Conservation (phyloP, 1,284 basidiomycete genomes). For the Apiotrichum sp. region DNA sequence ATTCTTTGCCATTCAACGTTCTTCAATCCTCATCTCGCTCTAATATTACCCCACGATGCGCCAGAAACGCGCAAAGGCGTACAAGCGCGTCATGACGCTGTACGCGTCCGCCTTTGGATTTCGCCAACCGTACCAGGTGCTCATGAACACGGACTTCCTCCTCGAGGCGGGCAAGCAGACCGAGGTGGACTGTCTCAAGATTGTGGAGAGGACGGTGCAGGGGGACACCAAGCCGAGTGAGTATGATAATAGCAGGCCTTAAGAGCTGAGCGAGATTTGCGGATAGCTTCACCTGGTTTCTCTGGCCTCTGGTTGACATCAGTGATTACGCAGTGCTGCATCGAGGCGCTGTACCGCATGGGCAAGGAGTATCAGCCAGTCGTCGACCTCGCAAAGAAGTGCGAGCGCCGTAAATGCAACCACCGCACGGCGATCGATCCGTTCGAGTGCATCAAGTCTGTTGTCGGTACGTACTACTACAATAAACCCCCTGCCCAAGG, state of each 20-base stretch:
- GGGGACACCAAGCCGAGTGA: slow-evolving; percentile 81
- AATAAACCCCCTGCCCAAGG: too few species aligned
- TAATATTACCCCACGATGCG: slow-evolving; percentile 56
- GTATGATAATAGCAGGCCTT: slow-evolving; percentile 35
- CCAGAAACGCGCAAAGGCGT: slow-evolving; percentile 85
- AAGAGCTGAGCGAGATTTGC: too few species aligned
- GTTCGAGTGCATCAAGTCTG: slow-evolving; percentile 72
- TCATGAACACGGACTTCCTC: slow-evolving; percentile 81
- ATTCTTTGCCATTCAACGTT: too few species aligned
- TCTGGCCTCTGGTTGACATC: not conserved
- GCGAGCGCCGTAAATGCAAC: slow-evolving; percentile 90
- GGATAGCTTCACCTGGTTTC: too few species aligned
- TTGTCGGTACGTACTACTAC: slow-evolving; percentile 60
- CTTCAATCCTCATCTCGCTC: too few species aligned
- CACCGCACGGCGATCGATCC: slow-evolving; percentile 74
- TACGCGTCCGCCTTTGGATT: slow-evolving; percentile 82
- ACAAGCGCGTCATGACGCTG: slow-evolving; percentile 82
- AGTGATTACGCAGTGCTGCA: slow-evolving; percentile 98
- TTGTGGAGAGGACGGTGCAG: slow-evolving; percentile 67
- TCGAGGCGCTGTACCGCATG: slow-evolving; percentile 78
- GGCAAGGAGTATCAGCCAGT: slow-evolving; percentile 62
- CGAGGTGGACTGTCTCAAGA: slow-evolving; percentile 62
- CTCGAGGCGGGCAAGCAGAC: slow-evolving; percentile 57
- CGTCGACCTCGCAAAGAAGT: slow-evolving; percentile 82
- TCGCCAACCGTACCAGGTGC: slow-evolving; percentile 80